Conservation (phyloP, 2,329 filamentous ascomycete species). For the Cladophialophora yegresii region DNA sequence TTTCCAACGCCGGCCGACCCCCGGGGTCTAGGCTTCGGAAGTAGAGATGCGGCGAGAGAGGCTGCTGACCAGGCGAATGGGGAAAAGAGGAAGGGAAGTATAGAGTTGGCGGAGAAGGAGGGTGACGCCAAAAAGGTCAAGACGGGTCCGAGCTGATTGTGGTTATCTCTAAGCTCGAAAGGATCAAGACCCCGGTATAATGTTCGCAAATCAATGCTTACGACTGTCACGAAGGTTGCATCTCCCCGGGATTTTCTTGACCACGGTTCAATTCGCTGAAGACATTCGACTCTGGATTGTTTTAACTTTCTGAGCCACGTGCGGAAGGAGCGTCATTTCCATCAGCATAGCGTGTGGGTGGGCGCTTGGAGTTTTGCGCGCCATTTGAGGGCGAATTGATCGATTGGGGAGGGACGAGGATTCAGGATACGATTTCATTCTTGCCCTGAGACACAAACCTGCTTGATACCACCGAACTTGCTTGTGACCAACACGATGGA, state of each 20-base stretch:
- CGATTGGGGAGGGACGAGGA: neutral
- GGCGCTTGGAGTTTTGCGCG: neutral
- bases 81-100: constrained; percentile 34
- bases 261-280: neutral
- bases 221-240: neutral
- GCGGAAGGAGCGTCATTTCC: neutral
- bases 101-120: constrained; percentile 28
- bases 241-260: neutral
- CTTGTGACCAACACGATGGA: too few relatives aligned
- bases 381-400: neutral
- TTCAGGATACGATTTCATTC: neutral
- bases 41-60: constrained; percentile 27
- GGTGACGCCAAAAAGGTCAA: constrained; percentile 35
- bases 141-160: constrained; percentile 23
- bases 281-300: neutral
- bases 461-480: too few relatives aligned
- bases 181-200: too few relatives aligned
- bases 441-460: neutral
- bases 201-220: neutral
- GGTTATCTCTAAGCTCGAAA: too few relatives aligned
- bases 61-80: constrained; percentile 23
- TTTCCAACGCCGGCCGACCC: constrained; percentile 24
- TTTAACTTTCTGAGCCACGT: neutral
- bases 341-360: neutral
- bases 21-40: constrained; percentile 27